Evolutionary conservation across 495 filamentous ascomycete genomes (phyloP), one percentile per base, ranked within the genome.

Genomic region (Podospora australis): DNA sequence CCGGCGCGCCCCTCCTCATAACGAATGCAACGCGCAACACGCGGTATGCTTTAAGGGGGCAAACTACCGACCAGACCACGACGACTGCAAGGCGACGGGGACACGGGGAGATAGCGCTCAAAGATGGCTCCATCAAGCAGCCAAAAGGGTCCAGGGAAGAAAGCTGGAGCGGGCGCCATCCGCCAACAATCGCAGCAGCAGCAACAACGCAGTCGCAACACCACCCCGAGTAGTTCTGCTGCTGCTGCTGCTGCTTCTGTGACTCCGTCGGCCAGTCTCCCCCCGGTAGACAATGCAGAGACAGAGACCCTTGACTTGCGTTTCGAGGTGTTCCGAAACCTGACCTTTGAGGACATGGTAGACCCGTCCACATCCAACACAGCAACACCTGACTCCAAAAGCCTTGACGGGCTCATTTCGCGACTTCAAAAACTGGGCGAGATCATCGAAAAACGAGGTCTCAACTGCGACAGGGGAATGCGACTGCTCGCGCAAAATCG

Each of bases 171-270:
- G 48, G 82, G 82, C 55, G 77, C 71, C 39, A 82, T 87, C 48
- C 82, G 80, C 39, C 58, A 64, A 28, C 58, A 60, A 23, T 56
- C 58, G 50, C 86, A 87, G 52, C 81, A 63, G 40, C 60, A 63
- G 23, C 60, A 61, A 52, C 87, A 87, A 57, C 82, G 83, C 46
- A 91, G 87, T 59, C 84, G 88, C 56, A 91, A 92, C 66, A 90
- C 87, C 9, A 95, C 88, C 3, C 88, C 88, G 29, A 85, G 84
- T 30, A 78, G n/a, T n/a, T n/a, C n/a, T n/a, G n/a, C n/a, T n/a
- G n/a, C n/a, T n/a, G n/a, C n/a, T n/a, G n/a, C n/a, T n/a, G n/a
- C n/a, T n/a, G n/a, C n/a, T n/a, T n/a, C 73, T 53, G 70, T 73
- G 32, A 66, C 76, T 20, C 60, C 69, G 42, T 71, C 62, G 36